Base-by-base conservation (phyloP, 2,329 filamentous ascomycete species). In the Bretziella fagacearum region DNA sequence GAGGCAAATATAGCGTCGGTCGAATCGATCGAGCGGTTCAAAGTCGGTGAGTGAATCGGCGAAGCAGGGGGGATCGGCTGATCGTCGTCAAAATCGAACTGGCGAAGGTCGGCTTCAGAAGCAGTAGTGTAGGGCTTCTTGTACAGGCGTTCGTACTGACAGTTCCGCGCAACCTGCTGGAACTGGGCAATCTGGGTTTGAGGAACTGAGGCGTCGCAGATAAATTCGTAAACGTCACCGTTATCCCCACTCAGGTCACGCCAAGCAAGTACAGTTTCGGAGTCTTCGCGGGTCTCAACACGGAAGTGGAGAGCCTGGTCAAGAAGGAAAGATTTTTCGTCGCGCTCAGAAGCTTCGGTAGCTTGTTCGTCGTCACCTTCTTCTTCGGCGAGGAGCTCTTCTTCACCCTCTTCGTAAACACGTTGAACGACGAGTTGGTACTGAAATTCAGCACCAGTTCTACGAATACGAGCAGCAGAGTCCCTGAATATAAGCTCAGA, bases 401-500 rank as follows among this genome's bases (percentile, higher is more conserved):
- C 89, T 59, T 98, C 91, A 48, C 91, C 91, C 64, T 98, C 91
- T 59, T 98, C 91, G 69, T 93, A 98, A 50, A 89, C 89, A 51
- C 91, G 77, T 62, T 98, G 91, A 35, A 96, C 76, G 33, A 96
- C 89, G 10, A 98, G 83, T 62, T 98, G 91, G 61, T 96, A 98
- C 58, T 98, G 87, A 58, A 84, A 95, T 46, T 96, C 86, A 61
- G 94, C 87, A 17, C 84, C 87, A 13, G 91, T 96, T 53, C 84
- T 79, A 54, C 93, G 81, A 58, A 98, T 93, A 53, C 81, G 85
- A 46, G 89, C 85, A 40, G 85, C 83, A 32, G 86, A 82, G 77
- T 98, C 91, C 63, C 91, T 94, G 72, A 95, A 98, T 64, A 98
- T 93, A 60, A 96, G 85, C 64, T 98, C 91, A 1, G 89, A 95